Conservation (phyloP, 1,284 basidiomycete species). For the Acaromyces ingoldii region DNA sequence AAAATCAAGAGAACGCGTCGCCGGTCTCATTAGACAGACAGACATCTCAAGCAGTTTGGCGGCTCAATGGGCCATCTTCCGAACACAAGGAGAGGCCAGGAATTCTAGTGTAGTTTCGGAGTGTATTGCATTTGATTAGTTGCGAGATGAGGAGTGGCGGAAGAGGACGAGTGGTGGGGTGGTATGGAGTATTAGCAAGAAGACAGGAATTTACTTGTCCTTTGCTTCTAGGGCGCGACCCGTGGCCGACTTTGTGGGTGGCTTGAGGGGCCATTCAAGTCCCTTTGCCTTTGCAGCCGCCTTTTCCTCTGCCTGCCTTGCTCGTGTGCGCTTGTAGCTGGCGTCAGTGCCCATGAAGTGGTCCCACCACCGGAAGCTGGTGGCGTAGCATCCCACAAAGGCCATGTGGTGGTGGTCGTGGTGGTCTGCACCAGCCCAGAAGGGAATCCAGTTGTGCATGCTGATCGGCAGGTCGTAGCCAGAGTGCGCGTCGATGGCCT, state of each 20-base stretch:
- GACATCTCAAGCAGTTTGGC: no score
- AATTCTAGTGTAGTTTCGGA: no score
- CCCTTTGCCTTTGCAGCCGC: conserved; percentile 15
- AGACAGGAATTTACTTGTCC: background rate
- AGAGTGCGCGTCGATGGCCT: conserved; percentile 94
- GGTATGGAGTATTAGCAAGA: no score
- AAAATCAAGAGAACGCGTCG: no score
- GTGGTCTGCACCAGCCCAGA: conserved; percentile 98
- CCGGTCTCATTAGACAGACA: no score
- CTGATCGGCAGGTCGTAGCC: conserved; percentile 76
- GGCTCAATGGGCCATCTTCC: no score
- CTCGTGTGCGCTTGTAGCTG: conserved; percentile 43
- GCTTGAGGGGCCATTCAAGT: conserved; percentile 8
- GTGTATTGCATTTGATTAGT: no score
- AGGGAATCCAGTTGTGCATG: conserved; percentile 85
- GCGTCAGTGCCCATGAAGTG: conserved; percentile 45
- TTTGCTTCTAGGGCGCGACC: conserved; percentile 5
- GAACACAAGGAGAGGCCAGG: no score
- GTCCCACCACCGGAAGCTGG: conserved; percentile 51
- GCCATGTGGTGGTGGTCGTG: conserved; percentile 60
- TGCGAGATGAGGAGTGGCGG: no score
- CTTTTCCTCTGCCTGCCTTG: conserved; percentile 46
- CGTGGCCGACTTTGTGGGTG: conserved; percentile 9
- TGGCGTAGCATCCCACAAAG: conserved; percentile 45
- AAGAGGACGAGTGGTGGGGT: no score